Evolutionary conservation across 1,284 basidiomycete species (phyloP).

Genomic region (Malassezia psittaci): DNA sequence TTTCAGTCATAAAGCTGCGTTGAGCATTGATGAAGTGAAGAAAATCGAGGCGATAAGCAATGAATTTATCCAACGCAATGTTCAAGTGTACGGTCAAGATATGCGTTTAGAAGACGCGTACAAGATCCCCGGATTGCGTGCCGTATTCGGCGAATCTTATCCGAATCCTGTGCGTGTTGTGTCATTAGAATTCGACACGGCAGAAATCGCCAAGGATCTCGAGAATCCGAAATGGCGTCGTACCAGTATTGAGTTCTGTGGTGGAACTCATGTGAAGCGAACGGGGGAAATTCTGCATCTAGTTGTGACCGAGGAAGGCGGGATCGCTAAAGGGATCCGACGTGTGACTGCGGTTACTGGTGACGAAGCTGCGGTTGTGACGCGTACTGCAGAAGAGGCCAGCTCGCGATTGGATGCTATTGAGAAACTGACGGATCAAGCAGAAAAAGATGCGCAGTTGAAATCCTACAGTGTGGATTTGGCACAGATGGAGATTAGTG

Average conservation of each 20-base stretch:
- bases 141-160: constrained; percentile 95
- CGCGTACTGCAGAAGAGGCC: constrained; percentile 61
- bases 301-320: constrained; percentile 85
- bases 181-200: constrained; percentile 71
- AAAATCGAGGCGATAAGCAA: constrained; percentile 75
- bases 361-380: constrained; percentile 75
- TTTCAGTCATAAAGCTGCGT: constrained; percentile 88
- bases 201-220: constrained; percentile 74
- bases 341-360: constrained; percentile 90
- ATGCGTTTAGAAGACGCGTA: constrained; percentile 69
- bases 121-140: constrained; percentile 81
- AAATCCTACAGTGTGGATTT: constrained; percentile 79
- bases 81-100: constrained; percentile 78
- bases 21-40: constrained; percentile 62
- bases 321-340: constrained; percentile 95
- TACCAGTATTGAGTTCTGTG: constrained; percentile 93
- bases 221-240: constrained; percentile 78
- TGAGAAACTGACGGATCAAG: constrained; percentile 60
- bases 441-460: constrained; percentile 66
- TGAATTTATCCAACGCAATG: constrained; percentile 82
- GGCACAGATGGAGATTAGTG: constrained; percentile 76
- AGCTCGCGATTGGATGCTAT: constrained; percentile 60
- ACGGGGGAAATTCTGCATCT: constrained; percentile 95
- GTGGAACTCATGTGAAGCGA: constrained; percentile 89
- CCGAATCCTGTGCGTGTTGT: constrained; percentile 96